Conservation (phyloP, 208 protist genomes). For the Acanthamoeba castellanii region DNA sequence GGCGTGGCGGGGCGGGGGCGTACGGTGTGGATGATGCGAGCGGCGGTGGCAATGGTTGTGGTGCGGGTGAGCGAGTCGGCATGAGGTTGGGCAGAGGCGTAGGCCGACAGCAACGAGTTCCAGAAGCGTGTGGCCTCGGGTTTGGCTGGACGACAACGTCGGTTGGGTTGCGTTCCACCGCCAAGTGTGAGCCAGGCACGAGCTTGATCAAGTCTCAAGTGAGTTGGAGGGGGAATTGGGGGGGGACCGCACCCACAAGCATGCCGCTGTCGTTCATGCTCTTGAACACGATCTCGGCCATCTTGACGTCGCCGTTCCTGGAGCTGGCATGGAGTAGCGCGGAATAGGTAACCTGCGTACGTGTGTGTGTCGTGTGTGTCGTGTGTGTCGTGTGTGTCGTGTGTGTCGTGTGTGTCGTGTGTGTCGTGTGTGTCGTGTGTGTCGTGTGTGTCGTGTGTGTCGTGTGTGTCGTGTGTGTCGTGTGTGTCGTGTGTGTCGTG, state of each 20-base stretch:
- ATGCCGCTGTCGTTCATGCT: constrained; percentile 37
- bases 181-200: not conserved
- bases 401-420: too few relatives aligned
- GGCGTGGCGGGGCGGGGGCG: not conserved
- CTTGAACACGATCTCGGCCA: constrained; percentile 20
- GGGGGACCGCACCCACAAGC: not conserved
- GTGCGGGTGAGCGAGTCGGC: not conserved
- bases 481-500: too few relatives aligned
- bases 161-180: not conserved
- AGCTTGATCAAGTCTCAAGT: not conserved
- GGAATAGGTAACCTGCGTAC: constrained; percentile 37
- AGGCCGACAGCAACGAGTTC: constrained; percentile 24
- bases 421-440: too few relatives aligned
- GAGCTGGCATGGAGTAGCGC: constrained; percentile 26
- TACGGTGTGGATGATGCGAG: not conserved
- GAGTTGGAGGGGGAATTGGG: not conserved
- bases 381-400: too few relatives aligned
- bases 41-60: not conserved
- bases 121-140: not conserved
- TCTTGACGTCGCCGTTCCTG: constrained; percentile 42
- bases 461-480: too few relatives aligned
- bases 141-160: not conserved
- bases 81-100: not conserved
- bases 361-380: too few relatives aligned
- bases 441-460: too few relatives aligned